These are phyloP conservation scores for Aspergillus sp. DNA, from an alignment of 2,329 filamentous ascomycete species.

Conservation along the genomic window DNA sequence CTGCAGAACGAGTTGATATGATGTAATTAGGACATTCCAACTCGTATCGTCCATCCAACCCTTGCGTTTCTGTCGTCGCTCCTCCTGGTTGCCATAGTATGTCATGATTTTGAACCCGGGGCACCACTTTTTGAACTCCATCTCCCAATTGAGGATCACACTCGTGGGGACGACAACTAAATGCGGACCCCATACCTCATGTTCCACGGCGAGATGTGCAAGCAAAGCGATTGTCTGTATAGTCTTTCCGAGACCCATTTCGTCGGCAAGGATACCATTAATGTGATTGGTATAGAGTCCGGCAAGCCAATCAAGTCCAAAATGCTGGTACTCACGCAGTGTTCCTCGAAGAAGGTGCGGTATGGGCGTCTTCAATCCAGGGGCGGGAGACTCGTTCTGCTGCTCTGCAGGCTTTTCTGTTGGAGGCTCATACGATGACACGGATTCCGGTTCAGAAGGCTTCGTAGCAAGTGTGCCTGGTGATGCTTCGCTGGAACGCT, in stretches of 20 bases:
- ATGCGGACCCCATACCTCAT: constrained; percentile 93
- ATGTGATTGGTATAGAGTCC: constrained; percentile 88
- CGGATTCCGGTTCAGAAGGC: constrained; percentile 44
- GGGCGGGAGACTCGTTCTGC: constrained; percentile 39
- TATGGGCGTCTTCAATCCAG: constrained; percentile 63
- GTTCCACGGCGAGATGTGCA: constrained; percentile 84
- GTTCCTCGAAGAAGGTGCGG: constrained; percentile 83
- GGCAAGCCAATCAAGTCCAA: constrained; percentile 95
- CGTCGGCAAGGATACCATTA: constrained; percentile 94
- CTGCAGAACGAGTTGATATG: constrained; percentile 92
- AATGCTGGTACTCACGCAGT: constrained; percentile 92
- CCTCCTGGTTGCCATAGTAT: constrained; percentile 92
- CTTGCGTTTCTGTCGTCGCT: constrained; percentile 83
- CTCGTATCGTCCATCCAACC: constrained; percentile 92
- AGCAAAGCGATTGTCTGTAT: constrained; percentile 95
- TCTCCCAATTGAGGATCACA: constrained; percentile 99
- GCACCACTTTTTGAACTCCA: constrained; percentile 99
- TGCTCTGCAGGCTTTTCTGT: constrained; percentile 31
- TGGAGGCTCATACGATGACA: constrained; percentile 39
- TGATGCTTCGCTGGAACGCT: constrained; percentile 41
- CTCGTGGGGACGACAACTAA: constrained; percentile 95
- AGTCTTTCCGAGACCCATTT: constrained; percentile 98
- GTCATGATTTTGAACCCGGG: constrained; percentile 97
- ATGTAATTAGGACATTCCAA: constrained; percentile 98
- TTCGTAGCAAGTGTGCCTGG: constrained; percentile 44